phyloP scores from a whole-genome alignment of 768 basidiomycete genomes.

The Lanmaoa pseudosensibilis region DNA sequence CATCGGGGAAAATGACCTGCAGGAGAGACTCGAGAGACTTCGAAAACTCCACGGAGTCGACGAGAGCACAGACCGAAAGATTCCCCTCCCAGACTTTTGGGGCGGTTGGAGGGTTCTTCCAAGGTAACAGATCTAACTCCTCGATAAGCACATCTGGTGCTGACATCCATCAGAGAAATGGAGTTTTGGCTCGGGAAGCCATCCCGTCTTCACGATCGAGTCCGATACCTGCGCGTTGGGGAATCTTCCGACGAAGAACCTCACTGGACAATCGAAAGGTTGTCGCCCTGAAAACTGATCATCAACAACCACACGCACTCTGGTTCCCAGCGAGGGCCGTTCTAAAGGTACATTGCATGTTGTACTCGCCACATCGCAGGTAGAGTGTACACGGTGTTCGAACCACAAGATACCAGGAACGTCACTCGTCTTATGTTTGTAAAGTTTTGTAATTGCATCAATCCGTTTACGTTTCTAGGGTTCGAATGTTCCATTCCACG shows the following conservation, averaged over 20 bases:
- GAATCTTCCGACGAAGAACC: constrained; percentile 48
- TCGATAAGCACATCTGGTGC: neutral
- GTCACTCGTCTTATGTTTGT: neutral
- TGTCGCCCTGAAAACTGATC: constrained; percentile 58
- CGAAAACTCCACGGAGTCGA: constrained; percentile 56
- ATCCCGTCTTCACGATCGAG: constrained; percentile 90
- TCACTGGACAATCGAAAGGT: constrained; percentile 75
- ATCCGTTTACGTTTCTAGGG: neutral
- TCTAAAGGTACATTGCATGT: neutral
- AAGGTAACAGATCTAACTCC: constrained; percentile 44
- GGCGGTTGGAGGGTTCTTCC: constrained; percentile 97
- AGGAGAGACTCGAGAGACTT: constrained; percentile 56
- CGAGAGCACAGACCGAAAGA: constrained; percentile 39
- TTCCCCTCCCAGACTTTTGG: constrained; percentile 90
- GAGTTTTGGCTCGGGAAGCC: constrained; percentile 98
- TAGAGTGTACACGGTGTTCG: neutral
- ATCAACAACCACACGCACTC: neutral
- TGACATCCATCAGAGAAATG: constrained; percentile 63
- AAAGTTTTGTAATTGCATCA: neutral
- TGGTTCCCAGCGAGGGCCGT: neutral
- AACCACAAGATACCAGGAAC: constrained; percentile 16
- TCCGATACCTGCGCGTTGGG: constrained; percentile 66
- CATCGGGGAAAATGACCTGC: constrained; percentile 72
- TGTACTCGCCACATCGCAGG: neutral
- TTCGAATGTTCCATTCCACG: neutral